Base-by-base conservation (phyloP, 495 filamentous ascomycete genomes). In the Penicillium pulvis region DNA sequence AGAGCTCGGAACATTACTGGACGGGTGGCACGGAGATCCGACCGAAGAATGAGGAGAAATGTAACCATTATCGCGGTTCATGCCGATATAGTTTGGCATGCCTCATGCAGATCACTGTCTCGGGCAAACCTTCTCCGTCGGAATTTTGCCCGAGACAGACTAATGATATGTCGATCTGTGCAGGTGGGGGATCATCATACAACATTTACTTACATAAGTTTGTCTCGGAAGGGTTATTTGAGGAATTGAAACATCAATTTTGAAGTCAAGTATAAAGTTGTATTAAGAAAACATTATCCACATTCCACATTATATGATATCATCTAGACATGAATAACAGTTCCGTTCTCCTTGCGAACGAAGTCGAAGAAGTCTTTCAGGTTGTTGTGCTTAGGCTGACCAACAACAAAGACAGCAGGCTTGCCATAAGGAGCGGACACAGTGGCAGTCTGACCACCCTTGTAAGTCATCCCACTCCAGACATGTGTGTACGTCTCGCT, bases 321-420 rank as follows among this genome's bases (percentile, higher is more conserved):
- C 31, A 33, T 35, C 16, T 39, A 67, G 12, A 63, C 56, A 11
- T 26, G 49, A n/a, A 68, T 61, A 2, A 55, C 55, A 14, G 63
- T 66, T 23, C 51, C 45, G 35, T 66, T 66, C 45, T 68, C 62
- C 45, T 63, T 55, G 7, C 36, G 59, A 30, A 60, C 57, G 26
- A 68, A 68, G 2, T 65, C 55, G 31, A 68, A 56, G 53, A 68
- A 68, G 8, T 46, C 49, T 19, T 63, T 41, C 12, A 68, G 52
- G 23, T 59, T 45, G 11, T 62, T 53, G 51, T 68, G 60, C 50
- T 61, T 57, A 20, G 60, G 55, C 3, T 60, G 43, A 16, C 60
- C 63, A 2, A 68, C 65, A 19, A 68, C 41, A 14, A 68, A 68
- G 4, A 68, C 65, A 9, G 59, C 65, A 26, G 65, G 65, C 45